Evolutionary conservation across 78 protist species (phyloP).

Genomic region (Salpingoeca rosetta): DNA sequence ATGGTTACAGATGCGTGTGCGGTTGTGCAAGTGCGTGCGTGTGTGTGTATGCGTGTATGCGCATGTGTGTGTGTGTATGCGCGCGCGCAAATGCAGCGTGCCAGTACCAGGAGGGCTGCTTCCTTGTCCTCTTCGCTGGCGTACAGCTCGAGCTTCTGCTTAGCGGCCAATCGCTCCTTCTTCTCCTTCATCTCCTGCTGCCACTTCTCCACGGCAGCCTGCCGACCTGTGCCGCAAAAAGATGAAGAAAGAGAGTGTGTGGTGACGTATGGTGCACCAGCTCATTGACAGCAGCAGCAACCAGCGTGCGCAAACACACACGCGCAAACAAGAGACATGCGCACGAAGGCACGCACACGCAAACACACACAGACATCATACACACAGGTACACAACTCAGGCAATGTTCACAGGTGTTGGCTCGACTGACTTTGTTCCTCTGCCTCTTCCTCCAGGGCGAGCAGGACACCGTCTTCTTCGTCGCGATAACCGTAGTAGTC

Average conservation of each 20-base stretch:
- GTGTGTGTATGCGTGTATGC: background rate
- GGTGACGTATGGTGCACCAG: background rate
- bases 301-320: background rate
- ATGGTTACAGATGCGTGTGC: background rate
- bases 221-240: background rate
- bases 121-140: background rate
- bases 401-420: too few relatives aligned
- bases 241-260: background rate
- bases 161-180: conserved; percentile 32
- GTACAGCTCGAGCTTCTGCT: conserved; percentile 2
- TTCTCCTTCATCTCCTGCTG: conserved; percentile 13
- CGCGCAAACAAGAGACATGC: background rate
- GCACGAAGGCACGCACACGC: conserved; percentile 7
- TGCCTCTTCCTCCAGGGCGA: conserved; percentile 24
- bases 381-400: background rate
- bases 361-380: background rate
- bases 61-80: background rate
- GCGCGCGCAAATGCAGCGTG: background rate
- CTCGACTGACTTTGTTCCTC: conserved; percentile 15
- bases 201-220: conserved; percentile 17
- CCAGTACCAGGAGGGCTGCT: background rate
- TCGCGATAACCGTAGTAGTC: conserved; percentile 85
- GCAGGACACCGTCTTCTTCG: conserved; percentile 74
- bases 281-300: background rate
- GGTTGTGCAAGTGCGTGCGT: too few relatives aligned